These are phyloP conservation scores for Neopestalotiopsis clavispora DNA, from an alignment of 2,329 filamentous ascomycete species.

Conservation along the genomic window DNA sequence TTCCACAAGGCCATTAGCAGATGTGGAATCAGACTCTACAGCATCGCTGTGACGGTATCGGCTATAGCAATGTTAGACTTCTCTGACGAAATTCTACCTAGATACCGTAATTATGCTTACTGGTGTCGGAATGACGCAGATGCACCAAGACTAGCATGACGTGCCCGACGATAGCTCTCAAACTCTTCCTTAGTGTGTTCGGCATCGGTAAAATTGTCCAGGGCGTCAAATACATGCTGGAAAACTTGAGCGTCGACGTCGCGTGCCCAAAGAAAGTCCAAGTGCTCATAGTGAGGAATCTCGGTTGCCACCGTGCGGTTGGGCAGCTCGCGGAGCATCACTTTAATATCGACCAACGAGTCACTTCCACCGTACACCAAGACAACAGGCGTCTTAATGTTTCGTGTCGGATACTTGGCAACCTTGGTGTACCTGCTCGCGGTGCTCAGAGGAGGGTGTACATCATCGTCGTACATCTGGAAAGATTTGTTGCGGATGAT, in stretches of 20 bases:
- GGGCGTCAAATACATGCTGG: slow-evolving; percentile 86
- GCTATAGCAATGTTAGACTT: slow-evolving; percentile 20
- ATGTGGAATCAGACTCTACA: slow-evolving; percentile 34
- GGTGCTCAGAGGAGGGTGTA: slow-evolving; percentile 75
- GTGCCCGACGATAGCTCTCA: slow-evolving; percentile 57
- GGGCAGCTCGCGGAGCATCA: slow-evolving; percentile 90
- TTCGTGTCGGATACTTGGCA: slow-evolving; percentile 92
- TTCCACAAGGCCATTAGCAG: slow-evolving; percentile 29
- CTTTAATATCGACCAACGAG: slow-evolving; percentile 89
- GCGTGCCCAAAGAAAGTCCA: slow-evolving; percentile 93
- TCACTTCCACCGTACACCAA: slow-evolving; percentile 93
- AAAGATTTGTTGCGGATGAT: slow-evolving; percentile 96
- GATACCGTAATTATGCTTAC: slow-evolving; percentile 27
- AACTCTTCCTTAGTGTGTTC: slow-evolving; percentile 66
- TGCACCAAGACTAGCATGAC: slow-evolving; percentile 52
- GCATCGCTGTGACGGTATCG: slow-evolving; percentile 31
- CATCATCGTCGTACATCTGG: slow-evolving; percentile 98
- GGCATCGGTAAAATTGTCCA: slow-evolving; percentile 71
- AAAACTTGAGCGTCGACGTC: slow-evolving; percentile 88
- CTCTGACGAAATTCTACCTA: background rate
- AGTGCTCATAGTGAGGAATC: slow-evolving; percentile 91
- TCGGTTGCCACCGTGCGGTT: slow-evolving; percentile 83
- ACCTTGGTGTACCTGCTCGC: slow-evolving; percentile 91
- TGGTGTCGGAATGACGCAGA: slow-evolving; percentile 37
- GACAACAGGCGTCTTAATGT: slow-evolving; percentile 95